Percentiles rank a stretch among this genome's conserved stretches.
Conservation (phyloP, 306 rosid genomes). For the Glycine latifolia region DNA sequence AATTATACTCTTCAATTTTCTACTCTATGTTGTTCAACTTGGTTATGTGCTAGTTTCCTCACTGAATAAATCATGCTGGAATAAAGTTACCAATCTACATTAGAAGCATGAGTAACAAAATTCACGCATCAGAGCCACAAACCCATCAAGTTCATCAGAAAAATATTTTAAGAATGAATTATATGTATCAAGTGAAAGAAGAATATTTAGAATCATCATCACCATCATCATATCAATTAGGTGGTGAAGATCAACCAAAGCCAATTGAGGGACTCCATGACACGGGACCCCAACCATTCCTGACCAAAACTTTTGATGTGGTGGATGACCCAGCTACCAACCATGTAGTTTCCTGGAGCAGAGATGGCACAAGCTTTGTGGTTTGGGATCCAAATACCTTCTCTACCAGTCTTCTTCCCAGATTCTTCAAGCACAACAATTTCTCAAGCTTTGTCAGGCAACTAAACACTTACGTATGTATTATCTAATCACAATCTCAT, state of each 20-base stretch:
- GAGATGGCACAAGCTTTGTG: constrained; percentile 72
- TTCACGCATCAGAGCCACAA: not conserved
- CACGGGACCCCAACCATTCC: constrained; percentile 79
- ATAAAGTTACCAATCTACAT: not conserved
- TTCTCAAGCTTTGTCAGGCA: constrained; percentile 96
- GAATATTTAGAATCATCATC: constrained; percentile 59
- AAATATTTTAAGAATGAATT: constrained; percentile 51
- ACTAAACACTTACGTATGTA: constrained; percentile 90
- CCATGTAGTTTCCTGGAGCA: constrained; percentile 74
- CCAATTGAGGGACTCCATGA: constrained; percentile 83
- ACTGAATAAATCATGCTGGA: not conserved
- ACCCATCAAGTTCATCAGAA: not conserved
- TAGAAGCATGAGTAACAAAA: not conserved
- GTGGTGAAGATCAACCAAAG: constrained; percentile 42
- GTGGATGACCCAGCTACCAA: constrained; percentile 68
- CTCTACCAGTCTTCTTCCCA: constrained; percentile 67
- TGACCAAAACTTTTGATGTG: constrained; percentile 77
- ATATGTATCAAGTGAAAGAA: constrained; percentile 56
- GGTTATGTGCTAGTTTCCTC: not conserved
- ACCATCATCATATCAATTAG: constrained; percentile 50
- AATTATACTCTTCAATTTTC: not conserved
- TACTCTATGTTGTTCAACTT: not conserved
- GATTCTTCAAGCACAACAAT: constrained; percentile 85
- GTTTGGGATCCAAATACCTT: constrained; percentile 85
- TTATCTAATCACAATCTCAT: constrained; percentile 8